A percentile compares a stretch with the other conserved stretches of the same genome.
phyloP scores from a whole-genome alignment of 1,284 basidiomycete genomes.

The Puccinia novopanici region DNA sequence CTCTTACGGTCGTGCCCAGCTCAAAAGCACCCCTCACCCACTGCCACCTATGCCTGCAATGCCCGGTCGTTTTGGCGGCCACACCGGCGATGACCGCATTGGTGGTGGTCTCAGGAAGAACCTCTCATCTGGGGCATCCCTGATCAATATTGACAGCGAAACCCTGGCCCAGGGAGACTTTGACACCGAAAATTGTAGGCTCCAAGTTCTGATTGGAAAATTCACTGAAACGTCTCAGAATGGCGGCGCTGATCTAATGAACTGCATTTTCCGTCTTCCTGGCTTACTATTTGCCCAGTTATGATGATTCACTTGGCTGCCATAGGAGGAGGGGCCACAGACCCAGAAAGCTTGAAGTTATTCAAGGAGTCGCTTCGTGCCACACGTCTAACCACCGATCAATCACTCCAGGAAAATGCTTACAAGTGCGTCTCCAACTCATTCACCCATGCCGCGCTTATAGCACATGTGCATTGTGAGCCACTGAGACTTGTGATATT shows the following conservation, averaged over 20 bases:
- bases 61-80: background rate
- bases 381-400: slow-evolving; percentile 52
- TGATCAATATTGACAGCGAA: slow-evolving; percentile 54
- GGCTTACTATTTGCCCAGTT: background rate
- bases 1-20: slow-evolving; percentile 52
- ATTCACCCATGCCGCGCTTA: background rate
- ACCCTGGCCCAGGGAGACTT: slow-evolving; percentile 55
- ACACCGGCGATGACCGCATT: slow-evolving; percentile 5
- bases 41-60: slow-evolving; percentile 41
- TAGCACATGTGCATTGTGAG: background rate
- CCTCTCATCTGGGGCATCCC: slow-evolving; percentile 44
- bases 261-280: background rate
- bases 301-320: slow-evolving; percentile 39
- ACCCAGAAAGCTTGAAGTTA: slow-evolving; percentile 37
- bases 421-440: slow-evolving; percentile 54
- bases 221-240: background rate
- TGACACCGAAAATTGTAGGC: slow-evolving; percentile 56
- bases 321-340: slow-evolving; percentile 29
- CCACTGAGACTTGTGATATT: background rate
- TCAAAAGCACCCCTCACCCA: slow-evolving; percentile 37
- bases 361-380: slow-evolving; percentile 34
- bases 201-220: background rate
- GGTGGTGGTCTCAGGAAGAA: slow-evolving; percentile 17
- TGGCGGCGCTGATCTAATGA: background rate
- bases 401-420: slow-evolving; percentile 55